Base-by-base conservation (phyloP, 169 alveolate genomes). In the Toxoplasma gondii region DNA sequence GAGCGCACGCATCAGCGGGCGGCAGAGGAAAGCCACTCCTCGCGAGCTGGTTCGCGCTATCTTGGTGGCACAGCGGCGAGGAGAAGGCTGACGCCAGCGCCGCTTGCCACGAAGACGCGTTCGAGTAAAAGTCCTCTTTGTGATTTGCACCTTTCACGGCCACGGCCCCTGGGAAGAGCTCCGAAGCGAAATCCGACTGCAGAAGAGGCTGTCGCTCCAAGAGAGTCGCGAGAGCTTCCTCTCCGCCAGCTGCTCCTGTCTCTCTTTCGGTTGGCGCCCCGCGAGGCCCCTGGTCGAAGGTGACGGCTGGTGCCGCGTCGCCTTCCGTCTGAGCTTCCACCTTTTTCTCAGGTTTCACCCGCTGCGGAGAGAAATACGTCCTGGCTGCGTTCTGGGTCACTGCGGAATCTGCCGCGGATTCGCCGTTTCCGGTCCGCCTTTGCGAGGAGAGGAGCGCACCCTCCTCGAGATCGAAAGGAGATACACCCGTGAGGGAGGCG, bases 191-290 rank as follows among this genome's bases (percentile, higher is more conserved):
- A 41, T 82, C 69, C 67, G 53, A 27, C 90, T 82, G 90, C 17
- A 82, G 53, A 22, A 82, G 90, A 12, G 64, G 64, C 53, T 22
- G 90, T 1, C 90, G 90, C n/a, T 82, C 90, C 69, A 82, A 36
- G 54, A 82, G 90, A 1, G 90, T 82, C 90, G 90, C 90, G 43
- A 82, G 90, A 43, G 64, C 67, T 31, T 82, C 90, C 64, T 82
- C 90, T 31, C 41, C 90, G 34, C 82, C 82, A 34, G 58, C 58
- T 4, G 58, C 58, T 49, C 58, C 58, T 4, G 58, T 49, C 12
- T 49, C 58, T 12, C 58, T 49, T 12, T 49, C 58, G 58, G 58
- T 49, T 12, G 58, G 4, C 58, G 58, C 58, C 58, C 12, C 58
- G 58, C 58, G n/a, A n/a, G n/a, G n/a, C n/a, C n/a, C n/a, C n/a